phyloP scores from a whole-genome alignment of 257 asterid genomes.

The Solanum okadae region DNA sequence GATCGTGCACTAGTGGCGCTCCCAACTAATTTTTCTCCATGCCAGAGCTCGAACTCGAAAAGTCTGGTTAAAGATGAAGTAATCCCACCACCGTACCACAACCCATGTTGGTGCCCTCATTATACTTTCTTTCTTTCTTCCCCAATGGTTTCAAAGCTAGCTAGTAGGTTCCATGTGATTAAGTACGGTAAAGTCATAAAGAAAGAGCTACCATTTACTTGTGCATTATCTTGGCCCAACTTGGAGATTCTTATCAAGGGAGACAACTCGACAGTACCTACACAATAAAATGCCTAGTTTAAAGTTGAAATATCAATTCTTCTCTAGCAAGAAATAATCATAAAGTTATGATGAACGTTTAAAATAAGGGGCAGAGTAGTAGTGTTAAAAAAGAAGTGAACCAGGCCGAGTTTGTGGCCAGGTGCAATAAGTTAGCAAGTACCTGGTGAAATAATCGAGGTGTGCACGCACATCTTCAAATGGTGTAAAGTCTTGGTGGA shows the following conservation, averaged over 20 bases:
- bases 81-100: neutral
- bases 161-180: constrained; percentile 22
- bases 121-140: neutral
- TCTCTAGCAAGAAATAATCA: neutral
- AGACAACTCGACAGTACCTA: constrained; percentile 1
- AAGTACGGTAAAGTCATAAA: neutral
- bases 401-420: neutral
- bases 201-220: neutral
- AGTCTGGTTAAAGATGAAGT: too few relatives aligned
- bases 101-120: neutral
- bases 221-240: neutral
- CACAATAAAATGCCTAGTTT: neutral
- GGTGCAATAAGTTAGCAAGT: neutral
- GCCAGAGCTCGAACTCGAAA: neutral
- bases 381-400: neutral
- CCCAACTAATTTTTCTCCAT: too few relatives aligned
- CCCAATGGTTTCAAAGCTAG: neutral
- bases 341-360: neutral
- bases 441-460: neutral
- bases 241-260: neutral
- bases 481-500: neutral
- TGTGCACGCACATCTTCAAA: neutral
- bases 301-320: neutral
- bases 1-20: neutral
- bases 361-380: neutral